Evolutionary conservation across 1,139 yeast species (phyloP), one percentile per base, ranked within the genome.

Genomic region (Kodamaea sp.): DNA sequence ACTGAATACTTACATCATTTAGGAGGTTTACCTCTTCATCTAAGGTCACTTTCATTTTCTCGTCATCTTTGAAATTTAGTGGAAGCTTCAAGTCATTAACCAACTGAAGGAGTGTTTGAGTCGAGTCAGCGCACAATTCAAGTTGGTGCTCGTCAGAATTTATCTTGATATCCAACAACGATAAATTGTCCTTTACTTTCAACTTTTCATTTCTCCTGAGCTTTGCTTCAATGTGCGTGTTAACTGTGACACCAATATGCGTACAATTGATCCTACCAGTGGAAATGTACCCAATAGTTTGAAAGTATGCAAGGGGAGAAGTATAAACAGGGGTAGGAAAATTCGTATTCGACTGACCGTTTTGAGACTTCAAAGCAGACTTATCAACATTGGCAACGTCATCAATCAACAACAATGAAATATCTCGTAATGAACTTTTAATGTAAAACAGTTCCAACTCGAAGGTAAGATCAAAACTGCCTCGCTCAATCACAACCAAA

Each of bases 51-150:
- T 70, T 66, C 58, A 70, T 78, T 54, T 77, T 80, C 15, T 78
- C 78, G 6, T 75, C 75, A 42, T 78, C 80, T 1, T 68, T 66
- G 44, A 80, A 76, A 10, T 69, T 64, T 4, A 85, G 61, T 0
- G 90, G 90, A 9, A 78, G 76, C 47, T 83, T 86, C 50, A 89
- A 63, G 48, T 88, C 96, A 43, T 77, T 81, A 10, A 83, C 42
- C 14, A 86, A 51, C 45, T 84, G 95, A 2, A 78, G 46, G 26
- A 89, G 59, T 5, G 90, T 78, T 50, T 86, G 83, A 0, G 81
- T 72, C 0, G 96, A 87, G 56, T 90, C 97, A 1, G 96, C 92
- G 61, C 96, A 89, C 2, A 88, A 49, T 24, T 82, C 81, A 1
- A 83, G 33, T 16, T 66, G 70, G 14, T 76, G 51, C 10, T 68